Evolutionary conservation across 1,139 yeast genomes (phyloP).

Genomic region (Komagataea norvegica): DNA sequence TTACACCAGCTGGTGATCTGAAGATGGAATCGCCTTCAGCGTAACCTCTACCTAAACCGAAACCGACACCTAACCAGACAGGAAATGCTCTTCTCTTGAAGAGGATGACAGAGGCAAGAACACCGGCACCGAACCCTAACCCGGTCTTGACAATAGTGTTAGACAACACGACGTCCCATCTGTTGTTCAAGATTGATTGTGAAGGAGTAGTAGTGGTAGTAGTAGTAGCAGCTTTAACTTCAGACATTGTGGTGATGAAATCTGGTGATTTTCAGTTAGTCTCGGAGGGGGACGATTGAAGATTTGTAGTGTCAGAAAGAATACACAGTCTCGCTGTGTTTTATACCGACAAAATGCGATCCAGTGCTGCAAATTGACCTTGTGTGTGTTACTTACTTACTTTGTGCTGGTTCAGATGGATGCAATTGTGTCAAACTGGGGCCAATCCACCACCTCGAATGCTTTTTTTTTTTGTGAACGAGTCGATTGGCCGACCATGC

Average conservation of each 20-base stretch:
- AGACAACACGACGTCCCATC: slow-evolving; percentile 96
- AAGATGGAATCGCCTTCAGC: slow-evolving; percentile 97
- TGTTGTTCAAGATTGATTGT: slow-evolving; percentile 71
- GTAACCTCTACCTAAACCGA: slow-evolving; percentile 95
- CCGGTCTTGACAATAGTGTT: slow-evolving; percentile 94
- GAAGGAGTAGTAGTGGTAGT: slow-evolving; percentile 45
- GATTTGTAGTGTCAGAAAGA: no score
- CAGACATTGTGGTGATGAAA: slow-evolving; percentile 25
- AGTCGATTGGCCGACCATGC: slow-evolving; percentile 6
- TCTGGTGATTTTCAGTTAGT: neutral
- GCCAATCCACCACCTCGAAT: neutral
- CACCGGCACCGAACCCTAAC: slow-evolving; percentile 97
- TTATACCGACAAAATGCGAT: no score
- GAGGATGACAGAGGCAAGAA: slow-evolving; percentile 82
- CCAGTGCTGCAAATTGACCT: no score
- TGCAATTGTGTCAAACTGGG: slow-evolving; percentile 6
- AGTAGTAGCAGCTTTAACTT: slow-evolving; percentile 28
- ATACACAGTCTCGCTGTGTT: no score
- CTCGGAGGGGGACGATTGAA: no score
- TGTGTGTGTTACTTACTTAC: slow-evolving; percentile 1
- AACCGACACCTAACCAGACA: slow-evolving; percentile 94
- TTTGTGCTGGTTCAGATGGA: neutral
- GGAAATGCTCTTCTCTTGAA: slow-evolving; percentile 96
- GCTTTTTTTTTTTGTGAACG: slow-evolving; percentile 6
- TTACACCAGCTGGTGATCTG: slow-evolving; percentile 73